Base-by-base conservation (phyloP, 2,329 filamentous ascomycete genomes). In the Fusarium kyushuense region DNA sequence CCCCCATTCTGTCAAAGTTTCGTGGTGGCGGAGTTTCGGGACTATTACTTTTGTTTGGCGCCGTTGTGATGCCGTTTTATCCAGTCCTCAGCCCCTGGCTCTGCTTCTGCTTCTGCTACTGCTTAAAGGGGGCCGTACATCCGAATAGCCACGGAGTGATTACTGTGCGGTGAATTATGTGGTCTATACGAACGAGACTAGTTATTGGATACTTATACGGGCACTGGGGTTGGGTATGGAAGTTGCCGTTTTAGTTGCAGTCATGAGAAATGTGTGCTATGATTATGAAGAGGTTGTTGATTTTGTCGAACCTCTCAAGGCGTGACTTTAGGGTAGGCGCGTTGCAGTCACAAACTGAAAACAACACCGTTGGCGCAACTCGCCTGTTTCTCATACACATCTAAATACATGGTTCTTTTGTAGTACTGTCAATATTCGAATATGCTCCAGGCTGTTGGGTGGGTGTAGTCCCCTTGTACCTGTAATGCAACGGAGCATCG, bases 1-100 rank as follows among this genome's bases (percentile, higher is more conserved):
- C 40, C 6, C 46, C 35, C 38, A 38, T 49, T 33, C 56, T 43
- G 45, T 57, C 45, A 43, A 52, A 52, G 45, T 47, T 65, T 58
- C 29, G 60, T 63, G 47, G 65, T 68, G 65, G 65, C 61, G 57
- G 60, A 69, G 65, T 58, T 66, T 57, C 54, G 71, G 65, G n/a
- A 27, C 56, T 62, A 62, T 62, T 43, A 45, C 61, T 58, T 49
- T 36, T 49, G 66, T 58, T 69, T 63, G 54, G 49, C 71, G 59
- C 71, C 72, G 67, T 71, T 48, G 53, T 23, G 41, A 65, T 74
- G 72, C 72, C 72, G 72, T 62, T 73, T 38, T 74, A 74, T 71
- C 72, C 72, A 74, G 61, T 25, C 65, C 72, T 68, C 13, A n/a
- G 13, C 61, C 63, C 67, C 68, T 68, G 49, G n/a, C 27, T 42